These are phyloP conservation scores for Acanthamoeba royreba DNA, from an alignment of 208 protist genomes.

Conservation along the genomic window DNA sequence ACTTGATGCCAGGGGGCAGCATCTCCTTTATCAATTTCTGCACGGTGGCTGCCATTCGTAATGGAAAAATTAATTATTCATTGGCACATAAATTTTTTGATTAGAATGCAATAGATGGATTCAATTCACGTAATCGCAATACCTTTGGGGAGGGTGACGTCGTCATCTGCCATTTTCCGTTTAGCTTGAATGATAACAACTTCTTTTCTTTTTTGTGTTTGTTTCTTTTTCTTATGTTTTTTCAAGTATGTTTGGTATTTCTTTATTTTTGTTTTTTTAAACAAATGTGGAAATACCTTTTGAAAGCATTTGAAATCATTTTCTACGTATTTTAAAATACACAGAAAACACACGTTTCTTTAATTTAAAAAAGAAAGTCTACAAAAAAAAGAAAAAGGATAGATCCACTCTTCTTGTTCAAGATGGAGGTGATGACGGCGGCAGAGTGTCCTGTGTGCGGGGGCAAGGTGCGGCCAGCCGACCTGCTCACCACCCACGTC, in stretches of 20 bases:
- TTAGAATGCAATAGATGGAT: not conserved
- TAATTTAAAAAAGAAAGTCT: no score
- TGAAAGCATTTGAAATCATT: no score
- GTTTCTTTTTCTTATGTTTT: not conserved
- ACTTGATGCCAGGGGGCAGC: conserved; percentile 59
- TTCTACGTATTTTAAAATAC: no score
- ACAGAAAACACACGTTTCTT: not conserved
- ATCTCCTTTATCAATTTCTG: conserved; percentile 67
- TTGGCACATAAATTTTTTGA: not conserved
- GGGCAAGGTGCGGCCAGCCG: not conserved
- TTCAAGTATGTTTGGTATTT: no score
- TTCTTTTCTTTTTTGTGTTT: not conserved
- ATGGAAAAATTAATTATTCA: no score
- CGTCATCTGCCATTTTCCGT: not conserved
- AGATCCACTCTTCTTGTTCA: not conserved
- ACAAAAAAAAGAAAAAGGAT: not conserved
- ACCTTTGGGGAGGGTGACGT: conserved; percentile 15
- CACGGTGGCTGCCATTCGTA: conserved; percentile 47
- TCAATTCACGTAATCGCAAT: not conserved
- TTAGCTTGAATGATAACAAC: not conserved
- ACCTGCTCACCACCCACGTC: not conserved
- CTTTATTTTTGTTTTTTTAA: not conserved
- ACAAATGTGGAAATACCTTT: no score
- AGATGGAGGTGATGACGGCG: not conserved
- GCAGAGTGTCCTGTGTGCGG: not conserved